Conservation (phyloP, 2,329 filamentous ascomycete genomes). For the Xylariaceae sp. region DNA sequence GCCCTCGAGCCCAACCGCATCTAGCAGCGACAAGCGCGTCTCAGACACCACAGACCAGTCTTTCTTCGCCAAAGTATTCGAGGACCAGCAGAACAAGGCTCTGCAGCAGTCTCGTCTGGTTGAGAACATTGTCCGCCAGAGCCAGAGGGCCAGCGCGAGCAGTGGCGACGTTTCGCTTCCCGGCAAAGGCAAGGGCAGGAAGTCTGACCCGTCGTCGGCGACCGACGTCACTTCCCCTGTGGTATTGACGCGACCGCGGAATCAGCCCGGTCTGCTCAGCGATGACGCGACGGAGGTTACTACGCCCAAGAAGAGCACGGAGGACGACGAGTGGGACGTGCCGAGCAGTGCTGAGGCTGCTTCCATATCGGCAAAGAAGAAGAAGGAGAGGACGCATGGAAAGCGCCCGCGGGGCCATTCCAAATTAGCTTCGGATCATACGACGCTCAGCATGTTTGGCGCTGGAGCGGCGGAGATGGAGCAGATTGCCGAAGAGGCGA, state of each 20-base stretch:
- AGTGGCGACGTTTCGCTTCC: constrained; percentile 25
- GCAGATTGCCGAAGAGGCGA: constrained; percentile 2
- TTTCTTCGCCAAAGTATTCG: constrained; percentile 24
- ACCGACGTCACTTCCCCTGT: constrained; percentile 25
- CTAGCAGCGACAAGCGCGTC: constrained; percentile 11
- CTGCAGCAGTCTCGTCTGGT: constrained; percentile 26
- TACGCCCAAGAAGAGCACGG: constrained; percentile 22
- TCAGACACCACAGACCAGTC: constrained; percentile 24
- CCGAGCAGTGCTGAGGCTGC: constrained; percentile 25
- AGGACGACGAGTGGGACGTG: constrained; percentile 28
- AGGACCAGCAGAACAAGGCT: constrained; percentile 21
- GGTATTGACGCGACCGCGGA: constrained; percentile 10
- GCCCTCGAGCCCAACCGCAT: constrained; percentile 10
- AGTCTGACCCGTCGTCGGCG: constrained; percentile 20
- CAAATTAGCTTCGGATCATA: constrained; percentile 6
- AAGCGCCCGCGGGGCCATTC: constrained; percentile 14
- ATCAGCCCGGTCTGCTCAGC: constrained; percentile 13
- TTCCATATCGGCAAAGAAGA: constrained; percentile 8
- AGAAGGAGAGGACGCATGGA: constrained; percentile 12
- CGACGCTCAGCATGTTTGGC: constrained; percentile 9
- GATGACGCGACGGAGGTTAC: constrained; percentile 21
- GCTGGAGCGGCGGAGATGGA: constrained; percentile 6
- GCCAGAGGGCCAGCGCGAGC: constrained; percentile 26
- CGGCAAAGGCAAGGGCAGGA: constrained; percentile 16
- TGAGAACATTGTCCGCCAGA: constrained; percentile 29